A percentile compares a stretch with the other conserved stretches of the same genome.
phyloP scores from a whole-genome alignment of 768 basidiomycete species.

The Zangia roseola region DNA sequence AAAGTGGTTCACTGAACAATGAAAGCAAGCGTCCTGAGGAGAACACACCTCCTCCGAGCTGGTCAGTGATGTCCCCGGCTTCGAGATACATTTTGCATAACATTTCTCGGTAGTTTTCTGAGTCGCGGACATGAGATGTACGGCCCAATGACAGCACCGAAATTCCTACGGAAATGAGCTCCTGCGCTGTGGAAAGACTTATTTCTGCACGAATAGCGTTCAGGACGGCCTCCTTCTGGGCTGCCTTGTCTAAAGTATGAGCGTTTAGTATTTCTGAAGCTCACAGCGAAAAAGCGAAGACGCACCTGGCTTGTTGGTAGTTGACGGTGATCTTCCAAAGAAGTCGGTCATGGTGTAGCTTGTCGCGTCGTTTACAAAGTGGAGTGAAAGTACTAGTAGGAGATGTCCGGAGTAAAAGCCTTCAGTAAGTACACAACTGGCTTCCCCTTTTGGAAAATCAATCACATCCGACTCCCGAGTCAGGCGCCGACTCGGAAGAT shows the following conservation, averaged over 20 bases:
- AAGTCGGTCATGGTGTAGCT: conserved; percentile 50
- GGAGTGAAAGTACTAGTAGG: too few relatives aligned
- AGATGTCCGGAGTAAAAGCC: not conserved
- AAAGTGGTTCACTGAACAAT: not conserved
- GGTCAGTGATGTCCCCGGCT: conserved; percentile 68
- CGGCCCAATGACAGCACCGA: not conserved
- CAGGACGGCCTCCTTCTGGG: conserved; percentile 51
- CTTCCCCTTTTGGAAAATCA: conserved; percentile 15
- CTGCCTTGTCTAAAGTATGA: conserved; percentile 31
- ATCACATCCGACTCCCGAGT: not conserved
- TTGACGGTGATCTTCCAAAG: conserved; percentile 38
- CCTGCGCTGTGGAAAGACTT: conserved; percentile 72
- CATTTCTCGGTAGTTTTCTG: conserved; percentile 83
- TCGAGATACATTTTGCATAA: conserved; percentile 72
- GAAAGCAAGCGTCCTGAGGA: not conserved
- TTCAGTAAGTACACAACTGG: not conserved
- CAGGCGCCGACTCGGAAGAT: too few relatives aligned
- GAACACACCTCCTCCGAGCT: conserved; percentile 67
- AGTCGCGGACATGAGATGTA: not conserved
- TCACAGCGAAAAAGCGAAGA: not conserved
- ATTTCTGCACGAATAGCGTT: conserved; percentile 66
- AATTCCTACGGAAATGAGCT: conserved; percentile 65
- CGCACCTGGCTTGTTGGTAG: conserved; percentile 27
- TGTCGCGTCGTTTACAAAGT: too few relatives aligned
- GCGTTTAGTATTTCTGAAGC: not conserved